These are phyloP conservation scores for Coemansia erecta DNA, from an alignment of 192 early-diverging fungal species.

Conservation along the genomic window DNA sequence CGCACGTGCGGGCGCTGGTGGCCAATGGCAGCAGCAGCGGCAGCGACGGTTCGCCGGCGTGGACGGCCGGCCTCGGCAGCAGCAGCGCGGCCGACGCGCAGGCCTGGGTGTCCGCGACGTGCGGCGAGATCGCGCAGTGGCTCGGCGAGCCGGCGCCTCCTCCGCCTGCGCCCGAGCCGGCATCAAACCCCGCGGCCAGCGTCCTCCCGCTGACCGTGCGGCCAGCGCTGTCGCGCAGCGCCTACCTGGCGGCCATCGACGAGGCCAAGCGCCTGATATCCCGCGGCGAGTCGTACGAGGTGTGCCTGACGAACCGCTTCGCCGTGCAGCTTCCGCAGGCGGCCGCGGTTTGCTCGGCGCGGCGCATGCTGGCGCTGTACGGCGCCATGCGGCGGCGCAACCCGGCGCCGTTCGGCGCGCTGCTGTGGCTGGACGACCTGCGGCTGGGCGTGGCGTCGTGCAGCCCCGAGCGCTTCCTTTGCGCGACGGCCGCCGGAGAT, in stretches of 20 bases:
- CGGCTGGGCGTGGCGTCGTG: slow-evolving; percentile 53
- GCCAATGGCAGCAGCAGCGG: not conserved
- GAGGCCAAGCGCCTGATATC: slow-evolving; percentile 62
- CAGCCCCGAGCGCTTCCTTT: slow-evolving; percentile 84
- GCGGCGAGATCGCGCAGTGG: too few relatives aligned
- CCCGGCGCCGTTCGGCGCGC: slow-evolving; percentile 84
- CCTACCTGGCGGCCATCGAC: slow-evolving; percentile 56
- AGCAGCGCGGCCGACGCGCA: too few relatives aligned
- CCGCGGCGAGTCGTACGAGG: slow-evolving; percentile 92
- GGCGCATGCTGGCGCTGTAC: slow-evolving; percentile 59
- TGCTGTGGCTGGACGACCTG: slow-evolving; percentile 57
- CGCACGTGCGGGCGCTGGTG: slow-evolving; percentile 22
- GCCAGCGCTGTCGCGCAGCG: slow-evolving; percentile 15
- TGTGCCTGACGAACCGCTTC: slow-evolving; percentile 89
- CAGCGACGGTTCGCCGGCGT: not conserved
- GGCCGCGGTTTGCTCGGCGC: not conserved
- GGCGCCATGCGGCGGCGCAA: slow-evolving; percentile 64
- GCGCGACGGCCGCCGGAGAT: slow-evolving; percentile 25
- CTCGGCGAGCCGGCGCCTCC: too few relatives aligned
- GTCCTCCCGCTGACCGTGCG: too few relatives aligned
- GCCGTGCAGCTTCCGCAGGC: slow-evolving; percentile 15
- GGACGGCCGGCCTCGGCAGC: too few relatives aligned
- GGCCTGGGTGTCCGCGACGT: too few relatives aligned
- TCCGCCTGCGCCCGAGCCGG: too few relatives aligned
- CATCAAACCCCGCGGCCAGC: too few relatives aligned